phyloP scores from a whole-genome alignment of 148 eudicot species.

The Nepenthes gracilis region DNA sequence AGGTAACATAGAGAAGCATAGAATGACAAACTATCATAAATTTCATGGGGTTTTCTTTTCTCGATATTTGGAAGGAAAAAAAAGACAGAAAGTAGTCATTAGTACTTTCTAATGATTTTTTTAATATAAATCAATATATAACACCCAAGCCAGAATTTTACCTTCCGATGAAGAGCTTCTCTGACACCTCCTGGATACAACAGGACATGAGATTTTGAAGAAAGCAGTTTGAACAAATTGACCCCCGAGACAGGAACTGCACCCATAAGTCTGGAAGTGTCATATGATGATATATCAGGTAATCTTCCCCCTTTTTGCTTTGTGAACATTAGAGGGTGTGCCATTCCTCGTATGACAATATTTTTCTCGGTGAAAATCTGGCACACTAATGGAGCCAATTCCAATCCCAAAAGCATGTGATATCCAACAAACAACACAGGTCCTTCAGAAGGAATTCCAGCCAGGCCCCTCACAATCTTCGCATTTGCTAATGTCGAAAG shows the following conservation, averaged over 20 bases:
- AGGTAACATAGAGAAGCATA: too few relatives aligned
- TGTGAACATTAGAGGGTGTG: slow-evolving; percentile 61
- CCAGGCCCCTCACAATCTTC: slow-evolving; percentile 51
- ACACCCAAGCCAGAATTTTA: slow-evolving; percentile 8
- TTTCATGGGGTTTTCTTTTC: too few relatives aligned
- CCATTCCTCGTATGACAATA: slow-evolving; percentile 49
- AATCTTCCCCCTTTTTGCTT: slow-evolving; percentile 24
- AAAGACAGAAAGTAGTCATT: neutral
- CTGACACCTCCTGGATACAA: slow-evolving; percentile 80
- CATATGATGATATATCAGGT: slow-evolving; percentile 35
- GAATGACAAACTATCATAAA: too few relatives aligned
- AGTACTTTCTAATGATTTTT: neutral
- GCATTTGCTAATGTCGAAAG: slow-evolving; percentile 64
- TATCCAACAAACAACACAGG: slow-evolving; percentile 70
- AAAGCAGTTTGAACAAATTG: slow-evolving; percentile 41
- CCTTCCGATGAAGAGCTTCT: slow-evolving; percentile 84
- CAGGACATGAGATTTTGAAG: slow-evolving; percentile 57
- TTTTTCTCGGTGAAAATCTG: slow-evolving; percentile 32
- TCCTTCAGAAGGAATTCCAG: slow-evolving; percentile 65
- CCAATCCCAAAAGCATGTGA: slow-evolving; percentile 65
- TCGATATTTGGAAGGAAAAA: neutral
- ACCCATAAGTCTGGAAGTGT: slow-evolving; percentile 39
- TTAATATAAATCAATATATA: neutral
- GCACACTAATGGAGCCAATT: slow-evolving; percentile 32
- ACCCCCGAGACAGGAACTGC: slow-evolving; percentile 64